Evolutionary conservation across 495 filamentous ascomycete genomes (phyloP), one percentile per base, ranked within the genome.

Genomic region (Aspergillus wentii): DNA sequence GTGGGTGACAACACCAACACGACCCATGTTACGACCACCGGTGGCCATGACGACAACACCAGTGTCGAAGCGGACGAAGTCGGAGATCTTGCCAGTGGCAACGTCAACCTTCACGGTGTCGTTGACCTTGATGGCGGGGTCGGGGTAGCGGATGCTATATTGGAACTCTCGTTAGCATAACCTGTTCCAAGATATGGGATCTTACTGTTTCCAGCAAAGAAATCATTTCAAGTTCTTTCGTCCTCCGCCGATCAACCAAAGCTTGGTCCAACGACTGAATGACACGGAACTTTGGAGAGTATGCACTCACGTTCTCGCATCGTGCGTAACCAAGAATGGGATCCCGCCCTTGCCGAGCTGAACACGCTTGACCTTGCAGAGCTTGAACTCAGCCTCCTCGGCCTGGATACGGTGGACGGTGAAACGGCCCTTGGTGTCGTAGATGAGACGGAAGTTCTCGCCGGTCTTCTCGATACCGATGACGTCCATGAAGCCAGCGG

Each of bases 311-410:
- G 94, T 98, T 86, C 92, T 82, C 74, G 94, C 92, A 88, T 98
- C 92, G 82, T 97, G 94, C 87, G 94, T 97, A 85, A 97, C 92
- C 86, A 96, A 95, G 87, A 94, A 97, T 86, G 92, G 92, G 79
- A 98, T 92, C 74, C 91, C 92, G 74, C 92, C 94, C 69, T 86
- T 88, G 79, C 92, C 94, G 57, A 98, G 82, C 78, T 98, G 94
- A 29, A 97, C 92, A 53, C 89, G 79, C 86, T 95, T 96, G 76
- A 97, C 94, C 78, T 97, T 98, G 73, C 88, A 88, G 46, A 98
- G 79, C 85, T 98, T 98, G 85, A 94, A 98, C 76, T 84, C 79
- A 51, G 92, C 90, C 85, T 98, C 92, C 78, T 95, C 94, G 44
- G 82, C 72, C 57, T 91, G 86, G 76, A 97, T 95, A 61, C 92